Percentiles rank a stretch among this genome's conserved stretches.
Evolutionary conservation across 2,329 filamentous ascomycete genomes (phyloP).

Genomic region (Alternaria gansuensis): DNA sequence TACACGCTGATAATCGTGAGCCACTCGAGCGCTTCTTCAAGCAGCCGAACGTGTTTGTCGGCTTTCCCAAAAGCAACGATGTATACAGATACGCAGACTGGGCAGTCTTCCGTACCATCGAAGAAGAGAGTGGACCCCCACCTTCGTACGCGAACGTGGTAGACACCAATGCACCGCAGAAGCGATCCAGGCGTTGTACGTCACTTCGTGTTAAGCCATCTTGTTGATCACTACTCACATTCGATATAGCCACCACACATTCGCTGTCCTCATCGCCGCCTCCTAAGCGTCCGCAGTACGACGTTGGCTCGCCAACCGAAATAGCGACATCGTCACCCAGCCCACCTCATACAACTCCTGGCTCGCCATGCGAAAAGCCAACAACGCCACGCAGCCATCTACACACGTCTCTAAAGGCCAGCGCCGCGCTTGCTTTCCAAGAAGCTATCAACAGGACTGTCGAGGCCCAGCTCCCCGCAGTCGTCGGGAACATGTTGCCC

Average conservation of each 20-base stretch:
- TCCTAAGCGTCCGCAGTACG: slow-evolving; percentile 22
- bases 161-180: slow-evolving; percentile 9
- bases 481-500: slow-evolving; percentile 17
- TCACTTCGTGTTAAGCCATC: not conserved
- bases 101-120: slow-evolving; percentile 16
- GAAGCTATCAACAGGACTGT: slow-evolving; percentile 15
- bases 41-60: slow-evolving; percentile 20
- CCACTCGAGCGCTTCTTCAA: slow-evolving; percentile 18
- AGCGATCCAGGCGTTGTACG: slow-evolving; percentile 27
- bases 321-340: slow-evolving; percentile 2
- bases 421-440: slow-evolving; percentile 10
- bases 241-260: slow-evolving; percentile 10
- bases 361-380: not conserved
- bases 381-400: not conserved
- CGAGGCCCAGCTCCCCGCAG: slow-evolving; percentile 12
- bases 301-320: slow-evolving; percentile 16
- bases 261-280: slow-evolving; percentile 16
- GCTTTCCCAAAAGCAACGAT: slow-evolving; percentile 17
- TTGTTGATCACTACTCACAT: not conserved
- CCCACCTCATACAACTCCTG: not conserved
- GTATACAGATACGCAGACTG: slow-evolving; percentile 16
- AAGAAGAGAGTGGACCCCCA: slow-evolving; percentile 16
- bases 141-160: slow-evolving; percentile 20
- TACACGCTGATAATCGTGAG: slow-evolving; percentile 21
- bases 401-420: not conserved